These are phyloP conservation scores for Rubia yunnanensis DNA, from an alignment of 257 asterid genomes.

Conservation along the genomic window DNA sequence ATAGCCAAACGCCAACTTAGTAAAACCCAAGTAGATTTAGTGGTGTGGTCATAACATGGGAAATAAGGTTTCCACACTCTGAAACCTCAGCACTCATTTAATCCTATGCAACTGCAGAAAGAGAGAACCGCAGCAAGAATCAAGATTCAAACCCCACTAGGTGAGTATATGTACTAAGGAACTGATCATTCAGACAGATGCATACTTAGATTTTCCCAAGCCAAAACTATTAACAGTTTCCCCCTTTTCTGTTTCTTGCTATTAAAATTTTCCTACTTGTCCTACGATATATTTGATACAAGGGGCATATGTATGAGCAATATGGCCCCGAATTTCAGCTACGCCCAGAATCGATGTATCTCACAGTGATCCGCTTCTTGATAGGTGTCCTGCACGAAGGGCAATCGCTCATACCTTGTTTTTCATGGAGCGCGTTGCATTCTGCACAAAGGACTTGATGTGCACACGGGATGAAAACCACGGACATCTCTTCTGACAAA, in stretches of 20 bases:
- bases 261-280: background rate
- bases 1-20: no score
- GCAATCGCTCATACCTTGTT: slow-evolving; percentile 61
- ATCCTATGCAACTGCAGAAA: background rate
- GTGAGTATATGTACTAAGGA: background rate
- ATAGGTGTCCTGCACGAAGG: slow-evolving; percentile 73
- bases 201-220: background rate
- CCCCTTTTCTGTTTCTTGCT: background rate
- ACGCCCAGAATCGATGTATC: slow-evolving; percentile 17
- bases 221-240: background rate
- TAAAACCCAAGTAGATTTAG: background rate
- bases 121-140: background rate
- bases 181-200: background rate
- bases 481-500: slow-evolving; percentile 53
- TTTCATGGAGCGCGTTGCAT: slow-evolving; percentile 52
- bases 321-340: background rate
- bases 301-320: background rate
- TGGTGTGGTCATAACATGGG: background rate
- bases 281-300: background rate
- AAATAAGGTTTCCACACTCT: background rate
- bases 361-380: slow-evolving; percentile 37
- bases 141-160: background rate
- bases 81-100: no score
- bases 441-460: slow-evolving; percentile 67
- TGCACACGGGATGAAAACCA: slow-evolving; percentile 75